Evolutionary conservation across 148 eudicot genomes (phyloP), one percentile per base, ranked within the genome.

Genomic region (Chenopodium berlandieri): DNA sequence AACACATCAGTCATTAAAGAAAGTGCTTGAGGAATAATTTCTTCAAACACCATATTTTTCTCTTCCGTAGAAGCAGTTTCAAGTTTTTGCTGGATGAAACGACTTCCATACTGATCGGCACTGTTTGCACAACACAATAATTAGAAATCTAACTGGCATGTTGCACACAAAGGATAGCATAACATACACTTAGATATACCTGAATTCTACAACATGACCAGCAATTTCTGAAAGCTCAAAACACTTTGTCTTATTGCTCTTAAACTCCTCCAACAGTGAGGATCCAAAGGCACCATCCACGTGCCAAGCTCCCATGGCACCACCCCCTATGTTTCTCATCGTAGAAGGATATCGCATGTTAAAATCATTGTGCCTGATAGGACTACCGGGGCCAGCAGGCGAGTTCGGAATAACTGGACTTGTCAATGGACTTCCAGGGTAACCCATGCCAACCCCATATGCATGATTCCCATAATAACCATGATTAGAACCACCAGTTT

Each of bases 81-180:
- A 23, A 97, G 99, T 86, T 94, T 97, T 72, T 97, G 99, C 84
- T 97, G 99, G 83, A 97, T 97, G 85, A 97, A 97, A 25, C 99
- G 95, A 84, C 99, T 97, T 56, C 99, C 99, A 90, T 94, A 91
- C 82, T 97, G 99, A 88, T 97, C 99, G 68, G 93, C 97, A 90
- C 99, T 97, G 91, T 82, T 74, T 78, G 80, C 17, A 79, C 20
- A 76, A 71, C 71, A 77, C 31, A 37, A 76, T 32, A 46, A 70
- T 79, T 17, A 80, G 47, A 62, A 23, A 75, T 31, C 9, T 20
- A 83, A 69, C 16, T n/a, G n/a, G 63, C 13, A 54, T 17, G 52
- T 31, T 76, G 34, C 56, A 34, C 66, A 50, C 74, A 72, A 62
- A 65, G 68, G 60, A 63, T 75, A 66, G 50, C 22, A 31, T 73